Evolutionary conservation across 345 rosid species (phyloP).

Genomic region (Erucastrum elatum): DNA sequence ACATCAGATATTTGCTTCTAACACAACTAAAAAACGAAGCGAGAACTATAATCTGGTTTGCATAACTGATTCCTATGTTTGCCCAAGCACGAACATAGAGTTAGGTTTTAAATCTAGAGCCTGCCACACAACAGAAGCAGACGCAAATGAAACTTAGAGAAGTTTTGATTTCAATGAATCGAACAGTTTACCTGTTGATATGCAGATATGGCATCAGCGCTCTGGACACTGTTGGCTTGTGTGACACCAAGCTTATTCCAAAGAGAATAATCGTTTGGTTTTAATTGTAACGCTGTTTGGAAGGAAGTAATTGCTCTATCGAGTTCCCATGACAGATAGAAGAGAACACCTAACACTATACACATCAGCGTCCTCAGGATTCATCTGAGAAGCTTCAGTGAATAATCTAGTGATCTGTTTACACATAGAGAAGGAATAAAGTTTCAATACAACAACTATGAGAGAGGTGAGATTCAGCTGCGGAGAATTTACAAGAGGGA

Average conservation of each 20-base stretch:
- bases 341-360: conserved; percentile 94
- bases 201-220: conserved; percentile 96
- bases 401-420: conserved; percentile 72
- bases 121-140: conserved; percentile 37
- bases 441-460: conserved; percentile 12
- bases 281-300: conserved; percentile 77
- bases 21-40: neutral
- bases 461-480: conserved; percentile 6
- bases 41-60: conserved; percentile 74
- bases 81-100: conserved; percentile 99
- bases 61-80: conserved; percentile 99
- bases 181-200: conserved; percentile 69
- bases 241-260: conserved; percentile 99
- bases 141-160: neutral
- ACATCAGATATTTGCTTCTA: neutral
- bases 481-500: conserved; percentile 1
- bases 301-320: conserved; percentile 87
- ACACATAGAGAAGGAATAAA: conserved; percentile 1
- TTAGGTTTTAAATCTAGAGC: conserved; percentile 99
- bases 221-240: conserved; percentile 97
- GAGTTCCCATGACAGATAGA: conserved; percentile 86
- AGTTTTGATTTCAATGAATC: neutral
- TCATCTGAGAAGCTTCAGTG: conserved; percentile 80
- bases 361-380: conserved; percentile 97
- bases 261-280: conserved; percentile 95